A percentile compares a stretch with the other conserved stretches of the same genome.
Conservation (phyloP, 2,329 filamentous ascomycete species). For the Pleurostoma richardsiae region DNA sequence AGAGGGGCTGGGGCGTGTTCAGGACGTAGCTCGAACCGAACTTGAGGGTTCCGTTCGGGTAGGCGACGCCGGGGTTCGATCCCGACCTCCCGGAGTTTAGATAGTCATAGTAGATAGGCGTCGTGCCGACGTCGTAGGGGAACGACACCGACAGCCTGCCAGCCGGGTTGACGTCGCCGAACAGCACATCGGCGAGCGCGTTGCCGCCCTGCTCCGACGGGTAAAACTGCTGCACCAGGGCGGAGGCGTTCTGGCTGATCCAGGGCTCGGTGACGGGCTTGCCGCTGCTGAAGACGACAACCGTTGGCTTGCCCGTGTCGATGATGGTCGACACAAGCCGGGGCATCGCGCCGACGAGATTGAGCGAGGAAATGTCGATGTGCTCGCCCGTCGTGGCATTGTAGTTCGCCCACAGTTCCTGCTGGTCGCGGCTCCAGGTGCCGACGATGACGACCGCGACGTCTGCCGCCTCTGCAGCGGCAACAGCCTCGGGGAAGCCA, state of each 20-base stretch:
- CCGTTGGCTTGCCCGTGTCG: constrained; percentile 60
- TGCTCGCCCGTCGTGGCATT: constrained; percentile 75
- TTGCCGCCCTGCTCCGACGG: constrained; percentile 64
- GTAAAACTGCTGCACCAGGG: constrained; percentile 71
- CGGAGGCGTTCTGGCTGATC: constrained; percentile 61
- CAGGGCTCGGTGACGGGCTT: constrained; percentile 71
- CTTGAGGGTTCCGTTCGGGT: constrained; percentile 53
- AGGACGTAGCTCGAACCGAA: constrained; percentile 65
- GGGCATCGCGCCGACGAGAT: constrained; percentile 66
- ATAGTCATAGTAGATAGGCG: constrained; percentile 69
- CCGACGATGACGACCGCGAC: constrained; percentile 70
- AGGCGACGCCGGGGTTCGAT: constrained; percentile 46
- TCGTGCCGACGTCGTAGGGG: constrained; percentile 60
- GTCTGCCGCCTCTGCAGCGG: constrained; percentile 60
- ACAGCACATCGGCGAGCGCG: constrained; percentile 61
- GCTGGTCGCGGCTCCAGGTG: constrained; percentile 71
- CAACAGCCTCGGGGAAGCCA: constrained; percentile 62
- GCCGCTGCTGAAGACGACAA: constrained; percentile 64
- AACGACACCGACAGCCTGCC: constrained; percentile 64
- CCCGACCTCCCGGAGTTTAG: constrained; percentile 57
- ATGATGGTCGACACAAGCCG: constrained; percentile 63
- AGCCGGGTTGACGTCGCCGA: constrained; percentile 59
- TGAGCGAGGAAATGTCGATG: constrained; percentile 59
- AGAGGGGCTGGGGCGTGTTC: constrained; percentile 52
- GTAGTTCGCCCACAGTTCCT: constrained; percentile 63